Evolutionary conservation across 441 rosid species (phyloP).

Genomic region (Brassica hybrid): DNA sequence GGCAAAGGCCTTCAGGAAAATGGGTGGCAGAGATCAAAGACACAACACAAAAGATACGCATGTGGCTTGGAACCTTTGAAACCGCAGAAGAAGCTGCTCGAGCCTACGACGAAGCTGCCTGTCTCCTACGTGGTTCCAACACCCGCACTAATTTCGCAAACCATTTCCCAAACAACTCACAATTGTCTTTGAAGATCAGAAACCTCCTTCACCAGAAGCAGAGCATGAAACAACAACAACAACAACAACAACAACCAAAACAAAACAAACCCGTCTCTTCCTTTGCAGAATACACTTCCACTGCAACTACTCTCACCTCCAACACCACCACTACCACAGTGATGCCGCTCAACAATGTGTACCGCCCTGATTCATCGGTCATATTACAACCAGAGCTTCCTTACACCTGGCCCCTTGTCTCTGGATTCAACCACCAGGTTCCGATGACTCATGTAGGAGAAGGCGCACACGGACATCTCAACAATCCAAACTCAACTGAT

Average conservation of each 20-base stretch:
- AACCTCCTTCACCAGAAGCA: slow-evolving; percentile 71
- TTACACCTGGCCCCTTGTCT: slow-evolving; percentile 55
- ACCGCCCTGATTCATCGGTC: slow-evolving; percentile 56
- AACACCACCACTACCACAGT: slow-evolving; percentile 34
- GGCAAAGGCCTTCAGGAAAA: slow-evolving; percentile 92
- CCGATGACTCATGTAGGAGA: slow-evolving; percentile 27
- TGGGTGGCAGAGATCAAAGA: slow-evolving; percentile 98
- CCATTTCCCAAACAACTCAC: slow-evolving; percentile 56
- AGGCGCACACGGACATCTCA: slow-evolving; percentile 34
- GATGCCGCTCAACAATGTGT: slow-evolving; percentile 46
- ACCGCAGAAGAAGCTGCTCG: slow-evolving; percentile 87
- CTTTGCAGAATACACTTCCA: neutral
- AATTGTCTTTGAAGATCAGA: slow-evolving; percentile 67
- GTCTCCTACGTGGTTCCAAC: slow-evolving; percentile 84
- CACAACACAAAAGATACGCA: slow-evolving; percentile 82
- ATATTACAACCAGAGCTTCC: slow-evolving; percentile 41
- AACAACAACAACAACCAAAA: slow-evolving; percentile 28
- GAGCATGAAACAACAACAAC: slow-evolving; percentile 52
- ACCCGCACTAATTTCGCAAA: slow-evolving; percentile 77
- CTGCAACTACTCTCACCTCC: slow-evolving; percentile 41
- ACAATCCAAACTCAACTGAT: slow-evolving; percentile 31
- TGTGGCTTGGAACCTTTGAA: slow-evolving; percentile 95
- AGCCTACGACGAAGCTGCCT: slow-evolving; percentile 92
- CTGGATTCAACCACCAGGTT: slow-evolving; percentile 50
- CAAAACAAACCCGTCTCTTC: slow-evolving; percentile 30